Evolutionary conservation across 805 yeast species (phyloP), one percentile per base, ranked within the genome.

Genomic region (Kodamaea fukazawae): DNA sequence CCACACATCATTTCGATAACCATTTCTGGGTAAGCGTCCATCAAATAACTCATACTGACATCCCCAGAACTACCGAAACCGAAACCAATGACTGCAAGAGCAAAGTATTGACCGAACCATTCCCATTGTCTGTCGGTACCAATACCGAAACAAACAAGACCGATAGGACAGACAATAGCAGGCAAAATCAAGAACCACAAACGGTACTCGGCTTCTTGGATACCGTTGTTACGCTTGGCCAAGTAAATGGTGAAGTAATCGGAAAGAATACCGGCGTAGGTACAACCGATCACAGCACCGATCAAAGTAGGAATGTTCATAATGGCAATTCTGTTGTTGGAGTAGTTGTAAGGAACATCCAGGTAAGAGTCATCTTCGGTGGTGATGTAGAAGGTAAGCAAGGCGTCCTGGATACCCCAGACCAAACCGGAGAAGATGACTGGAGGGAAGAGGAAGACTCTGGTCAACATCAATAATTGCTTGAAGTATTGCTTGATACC

Each of bases 361-460:
- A 78, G 78, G 63, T 79, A 84, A 47, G 69, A 65, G 40, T 80
- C 80, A 44, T 83, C 89, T 55, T 83, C 86, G 8, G 86, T 76
- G 2, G 90, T 83, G 46, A 85, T 59, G 58, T 83, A 85, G 51
- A 85, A 84, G 0, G 90, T 78, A 47, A 84, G 69, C 54, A 83
- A 80, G 0, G 88, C 85, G 54, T 83, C 88, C 57, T 84, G 91
- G 42, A 79, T 68, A 32, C 91, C 91, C 91, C 91, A 85, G 47
- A 83, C 77, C n/a, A 81, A 44, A 36, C 87, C 86, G 2, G 85
- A 78, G 16, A 78, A 63, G 50, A 81, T 62, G 10, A 79, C 81
- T 2, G 86, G 83, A 2, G 86, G 86, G 54, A 78, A 79, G 47
- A 68, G 65, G 47, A 80, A 78, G 55, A 80, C 81, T 47, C 78